Evolutionary conservation across 768 basidiomycete genomes (phyloP).

Genomic region (Amanita brunnescens): DNA sequence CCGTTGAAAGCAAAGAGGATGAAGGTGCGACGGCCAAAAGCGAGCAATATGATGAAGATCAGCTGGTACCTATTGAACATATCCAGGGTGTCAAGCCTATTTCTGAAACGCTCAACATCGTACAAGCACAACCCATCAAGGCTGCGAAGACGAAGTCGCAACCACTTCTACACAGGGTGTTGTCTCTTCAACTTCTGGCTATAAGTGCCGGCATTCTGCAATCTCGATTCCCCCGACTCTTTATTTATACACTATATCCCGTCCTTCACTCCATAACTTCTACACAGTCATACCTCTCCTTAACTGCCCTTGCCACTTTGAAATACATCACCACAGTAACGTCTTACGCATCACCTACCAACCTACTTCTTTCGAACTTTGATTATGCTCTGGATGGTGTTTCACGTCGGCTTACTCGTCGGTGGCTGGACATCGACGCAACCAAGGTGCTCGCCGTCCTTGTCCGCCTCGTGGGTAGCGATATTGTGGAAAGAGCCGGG

Average conservation of each 20-base stretch:
- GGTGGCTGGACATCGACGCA: slow-evolving; percentile 81
- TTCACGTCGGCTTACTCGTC: slow-evolving; percentile 69
- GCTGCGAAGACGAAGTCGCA: slow-evolving; percentile 29
- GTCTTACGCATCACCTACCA: slow-evolving; percentile 84
- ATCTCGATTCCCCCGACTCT: slow-evolving; percentile 58
- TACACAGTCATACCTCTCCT: slow-evolving; percentile 51
- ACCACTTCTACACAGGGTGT: slow-evolving; percentile 54
- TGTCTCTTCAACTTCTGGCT: slow-evolving; percentile 71
- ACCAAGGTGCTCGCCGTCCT: slow-evolving; percentile 82
- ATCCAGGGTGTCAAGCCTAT: slow-evolving; percentile 58
- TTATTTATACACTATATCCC: slow-evolving; percentile 79
- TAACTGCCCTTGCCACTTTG: slow-evolving; percentile 71
- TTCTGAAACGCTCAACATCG: slow-evolving; percentile 47
- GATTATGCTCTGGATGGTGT: slow-evolving; percentile 93
- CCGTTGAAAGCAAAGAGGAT: slow-evolving; percentile 19
- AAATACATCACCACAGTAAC: slow-evolving; percentile 61
- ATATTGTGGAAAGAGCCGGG: slow-evolving; percentile 81
- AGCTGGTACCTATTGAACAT: slow-evolving; percentile 40
- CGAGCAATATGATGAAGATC: slow-evolving; percentile 19
- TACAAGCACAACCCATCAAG: slow-evolving; percentile 24
- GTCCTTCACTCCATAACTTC: slow-evolving; percentile 83
- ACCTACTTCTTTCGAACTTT: slow-evolving; percentile 88
- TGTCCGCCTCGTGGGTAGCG: slow-evolving; percentile 77
- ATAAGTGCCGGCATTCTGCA: slow-evolving; percentile 65
- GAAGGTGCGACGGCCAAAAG: slow-evolving; percentile 8